Evolutionary conservation across 1,139 yeast species (phyloP).

Genomic region (Nakaseomyces kungkrabaensis): DNA sequence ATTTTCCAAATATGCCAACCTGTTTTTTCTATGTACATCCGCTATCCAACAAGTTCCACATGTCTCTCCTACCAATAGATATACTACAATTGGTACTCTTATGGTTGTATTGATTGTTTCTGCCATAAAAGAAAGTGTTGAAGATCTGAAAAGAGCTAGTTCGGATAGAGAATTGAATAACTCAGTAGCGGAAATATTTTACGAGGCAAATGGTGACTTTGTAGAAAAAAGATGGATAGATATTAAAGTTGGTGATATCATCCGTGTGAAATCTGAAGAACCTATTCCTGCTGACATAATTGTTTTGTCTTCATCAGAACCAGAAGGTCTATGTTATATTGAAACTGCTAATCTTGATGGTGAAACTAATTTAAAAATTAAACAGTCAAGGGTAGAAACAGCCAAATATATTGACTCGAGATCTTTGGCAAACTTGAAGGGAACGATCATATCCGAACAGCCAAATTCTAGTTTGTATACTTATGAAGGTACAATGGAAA

Average conservation of each 20-base stretch:
- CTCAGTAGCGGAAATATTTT: conserved; percentile 64
- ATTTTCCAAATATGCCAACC: conserved; percentile 91
- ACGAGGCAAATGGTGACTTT: conserved; percentile 51
- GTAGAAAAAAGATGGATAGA: conserved; percentile 70
- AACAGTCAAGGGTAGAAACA: conserved; percentile 78
- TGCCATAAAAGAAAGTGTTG: conserved; percentile 83
- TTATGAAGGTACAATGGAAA: conserved; percentile 77
- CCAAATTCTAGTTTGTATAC: conserved; percentile 94
- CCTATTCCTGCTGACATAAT: conserved; percentile 92
- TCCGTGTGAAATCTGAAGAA: conserved; percentile 75
- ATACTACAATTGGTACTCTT: conserved; percentile 89
- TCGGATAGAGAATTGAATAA: conserved; percentile 87
- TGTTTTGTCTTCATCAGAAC: conserved; percentile 83
- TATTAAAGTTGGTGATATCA: conserved; percentile 84
- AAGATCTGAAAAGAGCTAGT: conserved; percentile 77
- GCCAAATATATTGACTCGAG: conserved; percentile 60
- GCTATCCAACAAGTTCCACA: conserved; percentile 93
- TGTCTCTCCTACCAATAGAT: conserved; percentile 93
- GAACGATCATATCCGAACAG: conserved; percentile 68
- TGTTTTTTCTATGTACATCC: conserved; percentile 88
- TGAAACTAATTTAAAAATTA: conserved; percentile 91
- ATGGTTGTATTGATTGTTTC: conserved; percentile 77
- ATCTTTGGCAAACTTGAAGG: conserved; percentile 45
- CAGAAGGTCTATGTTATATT: conserved; percentile 93
- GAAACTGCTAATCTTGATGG: conserved; percentile 98